phyloP scores from a whole-genome alignment of 495 filamentous ascomycete genomes.

The Aspergillus coremiiformis region DNA sequence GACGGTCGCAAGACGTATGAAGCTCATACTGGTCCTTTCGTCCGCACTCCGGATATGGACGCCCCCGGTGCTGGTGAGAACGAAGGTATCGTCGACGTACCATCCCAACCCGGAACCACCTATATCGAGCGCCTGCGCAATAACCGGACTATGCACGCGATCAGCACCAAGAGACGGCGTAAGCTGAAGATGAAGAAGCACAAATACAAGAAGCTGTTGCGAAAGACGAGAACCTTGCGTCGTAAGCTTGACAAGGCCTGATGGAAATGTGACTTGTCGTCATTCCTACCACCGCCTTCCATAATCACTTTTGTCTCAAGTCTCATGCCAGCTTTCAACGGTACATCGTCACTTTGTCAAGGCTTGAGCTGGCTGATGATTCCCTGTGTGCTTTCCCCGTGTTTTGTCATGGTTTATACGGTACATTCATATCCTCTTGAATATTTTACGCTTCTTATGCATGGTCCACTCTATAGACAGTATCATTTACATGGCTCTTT shows the following conservation, averaged over 20 bases:
- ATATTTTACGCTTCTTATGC: conserved; percentile 4
- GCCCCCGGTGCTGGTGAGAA: conserved; percentile 22
- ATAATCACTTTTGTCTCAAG: conserved; percentile 2
- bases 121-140: conserved; percentile 37
- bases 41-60: conserved; percentile 31
- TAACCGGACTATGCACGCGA: conserved; percentile 46
- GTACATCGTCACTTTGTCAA: neutral
- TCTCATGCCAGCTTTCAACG: neutral
- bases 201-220: conserved; percentile 99
- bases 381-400: neutral
- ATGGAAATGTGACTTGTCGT: neutral
- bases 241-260: conserved; percentile 68
- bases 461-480: conserved; percentile 14
- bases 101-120: conserved; percentile 25
- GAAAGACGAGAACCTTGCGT: conserved; percentile 79
- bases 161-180: conserved; percentile 82
- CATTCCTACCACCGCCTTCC: neutral
- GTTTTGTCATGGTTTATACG: neutral
- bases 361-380: neutral
- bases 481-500: conserved; percentile 9
- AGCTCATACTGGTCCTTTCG: conserved; percentile 37
- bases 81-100: conserved; percentile 30
- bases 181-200: conserved; percentile 99
- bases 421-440: conserved; percentile 3
- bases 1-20: conserved; percentile 61